A percentile compares a stretch with the other conserved stretches of the same genome.
These are phyloP conservation scores for Chlorella variabilis DNA, from an alignment of 163 green algal genomes.

Conservation along the genomic window DNA sequence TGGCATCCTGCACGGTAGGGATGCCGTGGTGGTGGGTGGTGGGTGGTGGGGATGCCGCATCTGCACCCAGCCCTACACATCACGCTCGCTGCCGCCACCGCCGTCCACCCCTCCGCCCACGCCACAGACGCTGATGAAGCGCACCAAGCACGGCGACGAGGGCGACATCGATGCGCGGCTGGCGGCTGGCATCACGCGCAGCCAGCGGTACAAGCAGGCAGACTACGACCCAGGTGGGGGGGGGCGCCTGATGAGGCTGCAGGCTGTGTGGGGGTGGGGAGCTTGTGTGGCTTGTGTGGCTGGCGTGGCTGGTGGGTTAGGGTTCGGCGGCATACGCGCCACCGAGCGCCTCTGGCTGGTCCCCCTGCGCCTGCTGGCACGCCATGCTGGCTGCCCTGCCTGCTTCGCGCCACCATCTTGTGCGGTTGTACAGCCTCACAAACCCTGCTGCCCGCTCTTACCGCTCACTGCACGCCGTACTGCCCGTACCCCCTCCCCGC, in stretches of 20 bases:
- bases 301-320: too few relatives aligned
- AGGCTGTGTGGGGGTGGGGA: background rate
- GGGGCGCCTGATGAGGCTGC: too few relatives aligned
- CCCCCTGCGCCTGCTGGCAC: background rate
- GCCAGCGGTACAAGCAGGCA: slow-evolving; percentile 44
- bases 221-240: slow-evolving; percentile 47
- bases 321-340: too few relatives aligned
- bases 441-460: background rate
- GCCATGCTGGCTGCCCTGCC: background rate
- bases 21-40: too few relatives aligned
- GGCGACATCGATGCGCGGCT: slow-evolving; percentile 79
- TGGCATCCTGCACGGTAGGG: too few relatives aligned
- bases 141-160: slow-evolving; percentile 66
- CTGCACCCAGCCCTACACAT: too few relatives aligned
- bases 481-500: slow-evolving; percentile 16
- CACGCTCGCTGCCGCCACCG: background rate
- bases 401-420: background rate
- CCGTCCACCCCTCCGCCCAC: background rate
- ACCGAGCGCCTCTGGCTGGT: too few relatives aligned
- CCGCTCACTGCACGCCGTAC: background rate
- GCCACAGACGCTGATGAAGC: slow-evolving; percentile 69
- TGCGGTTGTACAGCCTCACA: background rate
- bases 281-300: background rate
- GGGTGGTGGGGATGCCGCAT: too few relatives aligned
- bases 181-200: slow-evolving; percentile 75